A percentile compares a stretch with the other conserved stretches of the same genome.
phyloP scores from a whole-genome alignment of 2,329 filamentous ascomycete genomes.

The Diplodia sapinea region DNA sequence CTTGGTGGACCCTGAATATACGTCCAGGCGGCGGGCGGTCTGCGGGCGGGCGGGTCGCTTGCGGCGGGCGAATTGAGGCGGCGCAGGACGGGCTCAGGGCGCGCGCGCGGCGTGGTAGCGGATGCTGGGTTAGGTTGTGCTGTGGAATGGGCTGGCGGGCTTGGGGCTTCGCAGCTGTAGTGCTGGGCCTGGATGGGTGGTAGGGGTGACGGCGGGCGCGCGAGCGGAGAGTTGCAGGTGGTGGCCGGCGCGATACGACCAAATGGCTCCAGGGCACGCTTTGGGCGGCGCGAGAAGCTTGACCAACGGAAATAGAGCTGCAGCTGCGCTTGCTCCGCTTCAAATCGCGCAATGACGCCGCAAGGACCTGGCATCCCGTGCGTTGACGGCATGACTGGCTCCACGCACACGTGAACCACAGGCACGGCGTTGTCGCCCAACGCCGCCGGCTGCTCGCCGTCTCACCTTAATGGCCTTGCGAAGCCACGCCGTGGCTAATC shows the following conservation, averaged over 20 bases:
- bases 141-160: conserved; percentile 1
- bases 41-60: conserved; percentile 10
- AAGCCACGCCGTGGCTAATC: conserved; percentile 5
- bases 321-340: conserved; percentile 24
- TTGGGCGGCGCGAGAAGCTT: conserved; percentile 26
- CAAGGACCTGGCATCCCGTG: conserved; percentile 26
- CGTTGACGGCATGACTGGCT: conserved; percentile 23
- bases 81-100: conserved; percentile 7
- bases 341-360: conserved; percentile 29
- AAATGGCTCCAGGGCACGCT: conserved; percentile 22
- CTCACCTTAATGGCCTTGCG: conserved; percentile 13
- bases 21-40: background rate
- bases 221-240: conserved; percentile 27
- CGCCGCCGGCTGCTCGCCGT: conserved; percentile 5
- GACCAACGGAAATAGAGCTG: conserved; percentile 29
- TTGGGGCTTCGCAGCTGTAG: background rate
- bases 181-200: conserved; percentile 13
- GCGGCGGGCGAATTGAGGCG: conserved; percentile 22
- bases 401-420: conserved; percentile 25
- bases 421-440: conserved; percentile 28
- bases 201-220: conserved; percentile 30
- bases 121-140: conserved; percentile 22
- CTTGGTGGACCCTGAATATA: conserved; percentile 3
- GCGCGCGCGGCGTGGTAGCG: conserved; percentile 15
- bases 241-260: conserved; percentile 28